Conservation (phyloP, 2,329 filamentous ascomycete species). For the Fusarium sp. region DNA sequence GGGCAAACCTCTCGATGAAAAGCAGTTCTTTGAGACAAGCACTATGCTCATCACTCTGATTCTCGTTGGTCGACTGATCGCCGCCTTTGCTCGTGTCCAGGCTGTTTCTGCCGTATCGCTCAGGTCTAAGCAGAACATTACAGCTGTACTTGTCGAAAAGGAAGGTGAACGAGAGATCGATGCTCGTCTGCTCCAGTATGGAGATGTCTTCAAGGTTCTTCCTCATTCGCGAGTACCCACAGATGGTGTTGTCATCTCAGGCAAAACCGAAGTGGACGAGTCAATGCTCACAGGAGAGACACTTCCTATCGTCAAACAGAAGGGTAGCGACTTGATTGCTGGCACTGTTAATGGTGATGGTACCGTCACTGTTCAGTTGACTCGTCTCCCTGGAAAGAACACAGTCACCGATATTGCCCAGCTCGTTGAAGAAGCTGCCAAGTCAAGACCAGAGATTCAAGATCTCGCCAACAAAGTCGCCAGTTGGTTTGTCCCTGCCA, state of each 20-base stretch:
- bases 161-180: constrained; percentile 62
- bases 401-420: constrained; percentile 71
- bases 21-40: constrained; percentile 54
- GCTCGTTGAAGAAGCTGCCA: constrained; percentile 71
- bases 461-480: constrained; percentile 71
- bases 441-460: constrained; percentile 70
- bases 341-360: constrained; percentile 57
- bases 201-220: constrained; percentile 65
- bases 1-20: constrained; percentile 43
- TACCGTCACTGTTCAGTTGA: constrained; percentile 62
- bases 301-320: constrained; percentile 5
- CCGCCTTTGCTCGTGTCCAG: constrained; percentile 54
- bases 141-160: constrained; percentile 59
- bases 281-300: constrained; percentile 63
- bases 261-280: constrained; percentile 71
- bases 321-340: constrained; percentile 12
- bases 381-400: constrained; percentile 65
- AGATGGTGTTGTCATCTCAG: constrained; percentile 68
- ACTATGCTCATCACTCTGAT: constrained; percentile 59
- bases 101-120: constrained; percentile 56
- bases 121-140: constrained; percentile 61
- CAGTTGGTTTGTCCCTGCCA: constrained; percentile 69
- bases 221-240: constrained; percentile 68
- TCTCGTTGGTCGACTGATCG: constrained; percentile 55
- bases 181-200: constrained; percentile 67